Conservation (phyloP, 2,329 filamentous ascomycete genomes). For the Fusarium keratoplasticum region DNA sequence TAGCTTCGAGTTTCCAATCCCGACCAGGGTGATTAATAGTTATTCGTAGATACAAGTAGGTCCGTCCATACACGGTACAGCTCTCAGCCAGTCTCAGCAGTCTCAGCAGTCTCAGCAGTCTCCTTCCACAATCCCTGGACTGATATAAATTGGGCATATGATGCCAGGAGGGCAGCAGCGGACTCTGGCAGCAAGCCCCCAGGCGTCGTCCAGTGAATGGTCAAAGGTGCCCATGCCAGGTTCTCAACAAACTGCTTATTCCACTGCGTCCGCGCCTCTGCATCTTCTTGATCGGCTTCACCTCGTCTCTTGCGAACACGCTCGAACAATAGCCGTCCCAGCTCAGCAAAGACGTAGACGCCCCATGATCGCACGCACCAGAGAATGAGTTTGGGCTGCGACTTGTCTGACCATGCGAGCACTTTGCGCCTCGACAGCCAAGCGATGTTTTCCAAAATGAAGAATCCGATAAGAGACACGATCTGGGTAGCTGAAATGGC, state of each 20-base stretch:
- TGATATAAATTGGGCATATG: slow-evolving; percentile 29
- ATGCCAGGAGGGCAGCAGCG: slow-evolving; percentile 14
- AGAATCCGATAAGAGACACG: slow-evolving; percentile 14
- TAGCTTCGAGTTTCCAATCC: neutral
- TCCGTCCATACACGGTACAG: neutral
- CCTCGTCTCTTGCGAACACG: neutral
- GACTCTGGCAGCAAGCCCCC: slow-evolving; percentile 19
- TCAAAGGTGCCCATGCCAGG: slow-evolving; percentile 18
- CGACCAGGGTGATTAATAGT: neutral
- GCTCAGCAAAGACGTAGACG: slow-evolving; percentile 13
- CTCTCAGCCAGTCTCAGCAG: neutral
- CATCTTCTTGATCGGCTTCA: neutral
- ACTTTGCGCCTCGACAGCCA: slow-evolving; percentile 24
- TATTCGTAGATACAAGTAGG: neutral
- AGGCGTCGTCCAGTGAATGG: slow-evolving; percentile 23
- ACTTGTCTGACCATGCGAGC: slow-evolving; percentile 1
- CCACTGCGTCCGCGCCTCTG: neutral
- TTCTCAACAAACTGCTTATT: slow-evolving; percentile 13
- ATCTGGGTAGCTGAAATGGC: slow-evolving; percentile 11
- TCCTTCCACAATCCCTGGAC: slow-evolving; percentile 21
- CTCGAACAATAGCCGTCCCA: slow-evolving; percentile 19
- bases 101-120: neutral
- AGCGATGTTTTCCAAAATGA: slow-evolving; percentile 7
- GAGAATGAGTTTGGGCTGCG: slow-evolving; percentile 11
- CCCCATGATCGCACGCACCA: slow-evolving; percentile 25